A percentile compares a stretch with the other conserved stretches of the same genome.
Conservation (phyloP, 257 asterid species). For the Primulina eburnea region DNA sequence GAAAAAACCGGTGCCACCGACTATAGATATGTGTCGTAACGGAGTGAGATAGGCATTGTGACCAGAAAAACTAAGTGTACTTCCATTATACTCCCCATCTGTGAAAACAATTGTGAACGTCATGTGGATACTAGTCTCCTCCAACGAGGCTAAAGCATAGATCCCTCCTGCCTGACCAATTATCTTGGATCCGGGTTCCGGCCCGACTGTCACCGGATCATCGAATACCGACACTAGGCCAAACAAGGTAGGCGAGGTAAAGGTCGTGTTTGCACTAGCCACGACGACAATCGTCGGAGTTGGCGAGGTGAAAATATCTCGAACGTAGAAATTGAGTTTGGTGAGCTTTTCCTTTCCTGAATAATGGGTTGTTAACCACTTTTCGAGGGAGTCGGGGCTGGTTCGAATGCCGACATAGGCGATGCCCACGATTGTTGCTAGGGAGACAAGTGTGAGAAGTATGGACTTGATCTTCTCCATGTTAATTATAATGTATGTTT, state of each 20-base stretch:
- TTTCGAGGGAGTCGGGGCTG: too few relatives aligned
- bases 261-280: constrained; percentile 10
- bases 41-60: neutral
- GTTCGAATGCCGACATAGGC: too few relatives aligned
- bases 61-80: constrained; percentile 7
- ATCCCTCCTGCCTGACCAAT: constrained; percentile 13
- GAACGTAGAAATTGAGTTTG: constrained; percentile 5
- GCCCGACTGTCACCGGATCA: constrained; percentile 13
- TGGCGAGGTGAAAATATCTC: neutral
- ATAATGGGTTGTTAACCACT: too few relatives aligned
- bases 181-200: neutral
- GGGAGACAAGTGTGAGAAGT: too few relatives aligned
- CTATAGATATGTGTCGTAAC: constrained; percentile 1
- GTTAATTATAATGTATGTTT: too few relatives aligned
- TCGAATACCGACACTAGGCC: constrained; percentile 10
- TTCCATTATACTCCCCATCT: constrained; percentile 1
- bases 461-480: too few relatives aligned
- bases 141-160: neutral
- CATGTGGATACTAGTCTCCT: neutral
- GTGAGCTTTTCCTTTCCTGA: neutral
- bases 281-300: neutral
- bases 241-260: neutral
- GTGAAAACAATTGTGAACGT: constrained; percentile 11
- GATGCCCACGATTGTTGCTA: too few relatives aligned
- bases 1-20: constrained; percentile 22